Base-by-base conservation (phyloP, 345 rosid genomes). In the Heritiera fomes region DNA sequence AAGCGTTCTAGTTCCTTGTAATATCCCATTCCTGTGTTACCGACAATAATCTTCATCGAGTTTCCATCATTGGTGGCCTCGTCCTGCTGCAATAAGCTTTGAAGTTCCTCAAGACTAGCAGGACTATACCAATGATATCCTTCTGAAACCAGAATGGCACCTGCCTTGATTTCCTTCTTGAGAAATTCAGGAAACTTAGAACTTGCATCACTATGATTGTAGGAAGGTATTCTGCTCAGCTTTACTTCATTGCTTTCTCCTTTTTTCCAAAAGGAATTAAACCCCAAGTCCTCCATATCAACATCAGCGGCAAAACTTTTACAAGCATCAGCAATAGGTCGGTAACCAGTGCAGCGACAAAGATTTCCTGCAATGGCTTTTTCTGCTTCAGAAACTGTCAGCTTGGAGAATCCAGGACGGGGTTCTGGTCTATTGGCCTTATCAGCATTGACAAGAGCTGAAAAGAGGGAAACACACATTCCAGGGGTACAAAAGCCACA, bases 401-500 rank as follows among this genome's bases (percentile, higher is more conserved):
- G 79, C 85, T 89, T 89, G 71, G 94, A 93, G 71, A 87, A 86
- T 55, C 97, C 95, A 17, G 63, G 83, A 6, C 73, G 43, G 61
- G 93, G 89, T 6, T 84, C 80, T 4, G 85, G 87, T 50, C 88
- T 77, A 23, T 76, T 45, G 9, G 87, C 65, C 79, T 90, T 87
- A 47, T 89, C 82, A 53, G 95, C 93, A 43, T 93, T 90, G 23
- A 90, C 82, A 13, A 93, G 96, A 61, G 99, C 94, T 8, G 92
- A 86, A 45, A 77, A 92, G 14, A 95, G 80, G 5, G 99, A 93
- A 67, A 95, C 80, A 47, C 98, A 95, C 91, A 95, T 91, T 73
- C 99, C 99, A 0, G 99, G 98, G n/a, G 97, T 95, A 71, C 99
- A 95, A 80, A 91, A 95, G 34, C 99, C 98, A 53, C 99, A 95